Base-by-base conservation (phyloP, 2,329 filamentous ascomycete genomes). In the Cytospora mali region DNA sequence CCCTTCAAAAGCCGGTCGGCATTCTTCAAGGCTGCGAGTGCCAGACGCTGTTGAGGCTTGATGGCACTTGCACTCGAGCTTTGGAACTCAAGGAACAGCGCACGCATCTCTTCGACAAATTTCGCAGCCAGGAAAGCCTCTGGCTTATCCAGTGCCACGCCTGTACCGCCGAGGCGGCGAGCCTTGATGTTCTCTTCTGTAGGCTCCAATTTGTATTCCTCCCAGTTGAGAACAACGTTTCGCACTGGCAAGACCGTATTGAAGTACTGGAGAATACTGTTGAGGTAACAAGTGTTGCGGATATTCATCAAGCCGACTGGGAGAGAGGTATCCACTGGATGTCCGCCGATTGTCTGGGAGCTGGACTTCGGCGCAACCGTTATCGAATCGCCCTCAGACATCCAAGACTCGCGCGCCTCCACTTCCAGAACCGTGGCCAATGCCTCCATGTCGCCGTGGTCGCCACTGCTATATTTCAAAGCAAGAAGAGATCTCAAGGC, bases 231-330 rank as follows among this genome's bases (percentile, higher is more conserved):
- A 3, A 97, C 88, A 67, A 97, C 84, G 6, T 95, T 84, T 55
- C 94, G 86, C 31, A 98, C 81, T 2, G 91, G 88, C 65, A 88
- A 89, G 61, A 98, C 86, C 0, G 93, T 96, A 73, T 96, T 97
- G 68, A 97, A 90, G 72, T 96, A 98, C 70, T 99, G 95, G 11
- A 99, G 81, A 55, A 99, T 84, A 76, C 94, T 98, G 79, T 99
- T 99, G 60, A 99, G 82, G 71, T 99, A 99, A 74, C 95, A 99
- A 0, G 96, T 99, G 71, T 99, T 99, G 64, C 95, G 93, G 62
- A 98, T 96, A 69, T 98, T 99, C 66, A 88, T 85, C 6, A 98
- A 82, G 0, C 95, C 95, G 25, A 96, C 91, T 0, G 95, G 95
- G 74, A 91, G 87, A 31, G 84, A 80, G 53, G 76, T 70, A 61